Evolutionary conservation across 306 rosid species (phyloP).

Genomic region (Myrica gale): DNA sequence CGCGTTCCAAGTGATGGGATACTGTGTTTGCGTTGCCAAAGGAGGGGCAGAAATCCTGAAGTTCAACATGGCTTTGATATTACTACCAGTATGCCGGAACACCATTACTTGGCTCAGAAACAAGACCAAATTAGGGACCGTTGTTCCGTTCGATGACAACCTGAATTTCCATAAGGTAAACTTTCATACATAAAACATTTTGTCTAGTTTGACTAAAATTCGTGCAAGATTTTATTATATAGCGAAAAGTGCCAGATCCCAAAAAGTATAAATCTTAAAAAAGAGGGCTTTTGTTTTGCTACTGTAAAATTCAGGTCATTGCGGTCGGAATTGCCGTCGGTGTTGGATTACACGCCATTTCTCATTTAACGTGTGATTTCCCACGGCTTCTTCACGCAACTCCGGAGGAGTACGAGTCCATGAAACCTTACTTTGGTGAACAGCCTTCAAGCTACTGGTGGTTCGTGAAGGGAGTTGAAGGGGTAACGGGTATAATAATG

Average conservation of each 20-base stretch:
- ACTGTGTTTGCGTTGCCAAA: constrained; percentile 57
- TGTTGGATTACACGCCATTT: constrained; percentile 45
- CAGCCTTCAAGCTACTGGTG: constrained; percentile 55
- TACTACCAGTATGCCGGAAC: constrained; percentile 62
- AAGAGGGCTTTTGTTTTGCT: not conserved
- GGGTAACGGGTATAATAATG: constrained; percentile 39
- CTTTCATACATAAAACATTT: too few relatives aligned
- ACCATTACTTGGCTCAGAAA: constrained; percentile 69
- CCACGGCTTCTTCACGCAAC: constrained; percentile 45
- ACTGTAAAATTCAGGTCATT: constrained; percentile 27
- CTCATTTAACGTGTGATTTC: constrained; percentile 55
- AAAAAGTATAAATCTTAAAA: too few relatives aligned
- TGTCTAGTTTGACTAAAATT: too few relatives aligned
- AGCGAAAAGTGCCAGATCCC: too few relatives aligned
- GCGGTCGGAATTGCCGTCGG: constrained; percentile 40
- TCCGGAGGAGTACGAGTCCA: constrained; percentile 34
- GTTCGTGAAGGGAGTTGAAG: constrained; percentile 54
- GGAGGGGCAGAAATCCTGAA: constrained; percentile 67
- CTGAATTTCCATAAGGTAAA: constrained; percentile 52
- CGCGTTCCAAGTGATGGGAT: constrained; percentile 49
- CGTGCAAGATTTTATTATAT: too few relatives aligned
- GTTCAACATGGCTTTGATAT: constrained; percentile 59
- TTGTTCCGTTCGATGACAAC: constrained; percentile 58
- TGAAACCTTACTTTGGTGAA: constrained; percentile 44
- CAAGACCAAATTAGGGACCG: constrained; percentile 48